Evolutionary conservation across 768 basidiomycete genomes (phyloP), one percentile per base, ranked within the genome.

Genomic region (Gloeostereum incarnatum): DNA sequence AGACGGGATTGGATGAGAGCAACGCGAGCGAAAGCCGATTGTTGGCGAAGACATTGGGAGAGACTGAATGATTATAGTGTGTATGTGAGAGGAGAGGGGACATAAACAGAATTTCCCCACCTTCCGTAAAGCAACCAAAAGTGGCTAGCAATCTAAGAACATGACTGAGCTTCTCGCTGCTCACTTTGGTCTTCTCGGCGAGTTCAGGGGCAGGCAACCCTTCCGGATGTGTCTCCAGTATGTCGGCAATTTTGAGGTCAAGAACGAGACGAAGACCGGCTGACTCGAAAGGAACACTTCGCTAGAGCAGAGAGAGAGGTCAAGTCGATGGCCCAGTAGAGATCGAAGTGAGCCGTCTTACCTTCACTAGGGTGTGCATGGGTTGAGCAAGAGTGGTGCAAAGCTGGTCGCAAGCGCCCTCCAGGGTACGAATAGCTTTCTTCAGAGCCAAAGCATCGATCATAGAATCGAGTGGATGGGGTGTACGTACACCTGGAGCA

Each of bases 21-120:
- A 55, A 47, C 1, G 53, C 32, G 6, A 57, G 48, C 2, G 60
- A 61, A 19, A 60, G 46, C n/a, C 56, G 60, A 31, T 55, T 61
- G 37, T 60, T 61, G 8, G 57, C 52, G 42, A 57, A 61, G 0
- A 39, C 39, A 13, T 58, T 49, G 6, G 46, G 45, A 6, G 45
- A 36, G 5, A 61, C 58, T 55, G 40, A 33, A 1, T 3, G 17
- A 30, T 3, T 30, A 30, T 3, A 13, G 17, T 13, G 29, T 17
- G 17, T 30, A 13, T 11, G 33, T 34, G 19, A 34, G 33, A n/a
- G 11, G 11, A 20, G 33, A 34, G 11, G 11, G 21, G 17, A 13
- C 29, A 6, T 6, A 30, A 22, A 5, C 9, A 29, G 6, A 19
- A 4, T 9, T n/a, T 37, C 5, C 24, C 4, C 30, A 45, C 59